Conservation (phyloP, 176 grass and related monocot genomes). For the Triticum timopheevii region DNA sequence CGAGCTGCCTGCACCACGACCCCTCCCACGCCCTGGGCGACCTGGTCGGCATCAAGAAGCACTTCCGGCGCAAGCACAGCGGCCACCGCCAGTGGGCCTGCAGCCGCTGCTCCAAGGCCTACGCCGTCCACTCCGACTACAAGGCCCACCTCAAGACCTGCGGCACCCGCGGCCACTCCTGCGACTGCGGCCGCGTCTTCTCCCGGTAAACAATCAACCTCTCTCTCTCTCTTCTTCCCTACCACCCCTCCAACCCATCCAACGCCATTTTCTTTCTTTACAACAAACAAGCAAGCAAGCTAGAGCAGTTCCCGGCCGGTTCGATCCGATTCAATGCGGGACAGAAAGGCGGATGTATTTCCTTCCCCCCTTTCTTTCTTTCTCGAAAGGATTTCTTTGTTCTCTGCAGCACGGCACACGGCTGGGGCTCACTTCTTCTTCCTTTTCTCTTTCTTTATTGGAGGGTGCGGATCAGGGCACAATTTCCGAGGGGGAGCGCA, state of each 20-base stretch:
- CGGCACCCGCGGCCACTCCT: slow-evolving; percentile 93
- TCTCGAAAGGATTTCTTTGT: not conserved
- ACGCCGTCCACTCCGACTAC: slow-evolving; percentile 98
- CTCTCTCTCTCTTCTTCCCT: too few species aligned
- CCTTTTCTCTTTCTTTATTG: slow-evolving; percentile 31
- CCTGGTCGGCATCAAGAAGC: slow-evolving; percentile 99
- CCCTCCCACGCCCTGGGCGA: slow-evolving; percentile 89
- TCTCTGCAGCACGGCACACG: not conserved
- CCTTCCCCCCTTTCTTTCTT: not conserved
- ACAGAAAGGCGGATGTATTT: not conserved
- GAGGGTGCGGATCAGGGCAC: slow-evolving; percentile 41
- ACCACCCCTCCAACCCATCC: too few species aligned
- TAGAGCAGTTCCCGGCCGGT: not conserved
- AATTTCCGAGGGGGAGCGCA: slow-evolving; percentile 56
- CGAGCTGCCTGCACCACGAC: slow-evolving; percentile 92
- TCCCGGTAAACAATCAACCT: slow-evolving; percentile 43
- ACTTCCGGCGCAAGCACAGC: slow-evolving; percentile 98
- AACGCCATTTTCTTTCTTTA: not conserved
- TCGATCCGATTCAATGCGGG: not conserved
- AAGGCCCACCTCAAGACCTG: slow-evolving; percentile 99
- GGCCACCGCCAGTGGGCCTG: slow-evolving; percentile 92
- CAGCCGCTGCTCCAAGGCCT: slow-evolving; percentile 85
- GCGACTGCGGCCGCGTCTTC: slow-evolving; percentile 98
- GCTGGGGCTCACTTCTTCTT: not conserved
- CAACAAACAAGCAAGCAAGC: not conserved